These are phyloP conservation scores for Puccinellia tenuiflora DNA, from an alignment of 176 grass and related monocot genomes.

Conservation along the genomic window DNA sequence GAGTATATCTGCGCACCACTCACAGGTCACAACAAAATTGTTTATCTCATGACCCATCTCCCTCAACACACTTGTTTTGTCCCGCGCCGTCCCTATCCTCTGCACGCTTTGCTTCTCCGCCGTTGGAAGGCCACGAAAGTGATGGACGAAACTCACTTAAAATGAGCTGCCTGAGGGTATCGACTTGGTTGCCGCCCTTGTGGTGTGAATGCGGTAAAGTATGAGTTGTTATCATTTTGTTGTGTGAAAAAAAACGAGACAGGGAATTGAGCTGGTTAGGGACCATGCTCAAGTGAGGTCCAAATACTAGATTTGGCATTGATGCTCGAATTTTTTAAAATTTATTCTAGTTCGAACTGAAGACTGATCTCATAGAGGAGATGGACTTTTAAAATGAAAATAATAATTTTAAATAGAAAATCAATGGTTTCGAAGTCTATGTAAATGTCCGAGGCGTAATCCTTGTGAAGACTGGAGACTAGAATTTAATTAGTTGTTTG, in stretches of 20 bases:
- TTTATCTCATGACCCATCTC: slow-evolving; percentile 27
- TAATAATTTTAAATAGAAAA: no score
- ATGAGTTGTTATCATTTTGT: neutral
- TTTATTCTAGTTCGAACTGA: no score
- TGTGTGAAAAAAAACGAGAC: neutral
- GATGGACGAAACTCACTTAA: neutral
- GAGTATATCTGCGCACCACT: neutral
- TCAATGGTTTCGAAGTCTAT: no score
- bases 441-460: no score
- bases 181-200: slow-evolving; percentile 6
- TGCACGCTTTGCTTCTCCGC: slow-evolving; percentile 3
- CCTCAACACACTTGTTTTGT: slow-evolving; percentile 2
- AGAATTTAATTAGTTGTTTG: neutral
- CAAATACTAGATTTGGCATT: no score
- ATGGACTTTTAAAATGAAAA: no score
- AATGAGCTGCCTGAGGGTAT: neutral
- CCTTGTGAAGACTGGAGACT: no score
- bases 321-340: no score
- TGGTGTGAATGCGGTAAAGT: neutral
- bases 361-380: no score
- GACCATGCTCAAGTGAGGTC: no score
- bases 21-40: slow-evolving; percentile 16
- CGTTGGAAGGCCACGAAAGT: slow-evolving; percentile 9
- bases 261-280: no score
- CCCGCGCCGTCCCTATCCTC: neutral